Conservation (phyloP, 805 yeast genomes). For the Candida saitoana region DNA sequence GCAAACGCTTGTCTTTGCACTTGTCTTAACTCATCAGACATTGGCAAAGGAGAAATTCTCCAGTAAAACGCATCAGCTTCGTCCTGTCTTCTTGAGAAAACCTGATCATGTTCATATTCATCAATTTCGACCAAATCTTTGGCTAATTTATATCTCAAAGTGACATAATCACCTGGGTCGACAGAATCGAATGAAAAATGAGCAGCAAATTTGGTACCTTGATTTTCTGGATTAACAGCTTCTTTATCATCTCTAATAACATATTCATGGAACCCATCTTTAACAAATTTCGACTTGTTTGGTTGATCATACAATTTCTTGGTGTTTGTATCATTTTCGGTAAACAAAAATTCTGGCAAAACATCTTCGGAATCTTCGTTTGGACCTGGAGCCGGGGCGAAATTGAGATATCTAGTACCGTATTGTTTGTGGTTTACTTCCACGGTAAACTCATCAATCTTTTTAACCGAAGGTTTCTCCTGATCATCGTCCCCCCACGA, state of each 20-base stretch:
- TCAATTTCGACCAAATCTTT: conserved; percentile 47
- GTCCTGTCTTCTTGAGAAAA: conserved; percentile 65
- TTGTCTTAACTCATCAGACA: conserved; percentile 71
- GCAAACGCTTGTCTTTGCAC: conserved; percentile 94
- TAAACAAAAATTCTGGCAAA: conserved; percentile 72
- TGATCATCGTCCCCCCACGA: conserved; percentile 74
- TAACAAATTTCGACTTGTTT: conserved; percentile 56
- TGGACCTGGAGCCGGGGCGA: conserved; percentile 82
- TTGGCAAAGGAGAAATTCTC: conserved; percentile 81
- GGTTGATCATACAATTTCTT: conserved; percentile 60
- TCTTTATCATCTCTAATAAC: conserved; percentile 56
- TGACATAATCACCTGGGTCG: conserved; percentile 83
- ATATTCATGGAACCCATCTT: conserved; percentile 89
- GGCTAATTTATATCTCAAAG: conserved; percentile 72
- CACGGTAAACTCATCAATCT: conserved; percentile 43
- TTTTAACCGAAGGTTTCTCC: conserved; percentile 45
- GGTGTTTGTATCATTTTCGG: conserved; percentile 85
- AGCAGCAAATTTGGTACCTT: conserved; percentile 83
- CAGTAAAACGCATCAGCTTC: conserved; percentile 94
- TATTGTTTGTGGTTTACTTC: conserved; percentile 63
- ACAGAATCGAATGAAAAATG: conserved; percentile 77
- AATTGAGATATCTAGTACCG: conserved; percentile 60
- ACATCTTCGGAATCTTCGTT: conserved; percentile 58
- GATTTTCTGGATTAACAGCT: conserved; percentile 64
- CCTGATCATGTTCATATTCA: conserved; percentile 68